Evolutionary conservation across 1,139 yeast genomes (phyloP), one percentile per base, ranked within the genome.

Genomic region (Geotrichum bryndzae): DNA sequence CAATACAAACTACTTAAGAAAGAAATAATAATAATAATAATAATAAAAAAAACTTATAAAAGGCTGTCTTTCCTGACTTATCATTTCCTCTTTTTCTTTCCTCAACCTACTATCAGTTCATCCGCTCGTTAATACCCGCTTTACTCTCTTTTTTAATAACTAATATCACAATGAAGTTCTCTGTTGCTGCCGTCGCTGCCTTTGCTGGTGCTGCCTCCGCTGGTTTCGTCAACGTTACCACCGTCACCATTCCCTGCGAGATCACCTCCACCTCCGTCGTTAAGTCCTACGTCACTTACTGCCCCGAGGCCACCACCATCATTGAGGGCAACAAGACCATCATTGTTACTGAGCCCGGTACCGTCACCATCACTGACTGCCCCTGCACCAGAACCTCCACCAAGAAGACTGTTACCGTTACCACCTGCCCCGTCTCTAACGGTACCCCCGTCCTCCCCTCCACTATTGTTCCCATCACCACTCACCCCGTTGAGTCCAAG

Each of bases 341-440:
- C 72, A 72, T 77, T 63, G 79, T 77, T 66, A 71, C 79, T 62
- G 74, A 66, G 66, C 74, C 81, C 67, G 76, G 79, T 67, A 76
- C 80, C 66, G 67, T 78, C 62, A 78, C 81, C 67, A 70, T 77
- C 71, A 77, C 79, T 66, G 73, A 76, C 73, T 76, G 80, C 73
- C 78, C 79, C 53, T 86, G 90, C 79, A 82, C 88, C 67, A 74
- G 85, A 68, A 80, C 84, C 68, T 77, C 78, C 72, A 76, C 78
- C 68, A 68, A 71, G 73, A 76, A 82, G 70, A 74, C 81, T 67
- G 62, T 68, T 64, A 73, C 77, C 63, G 74, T 78, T 69, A 74
- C 82, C 63, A 76, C 73, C 61, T 75, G 78, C 73, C 74, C 76
- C 72, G 67, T 68, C 71, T 58, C 67, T 55, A 51, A 51, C 59